Evolutionary conservation across 495 filamentous ascomycete genomes (phyloP).

Genomic region (Alectoria sarmentosa): DNA sequence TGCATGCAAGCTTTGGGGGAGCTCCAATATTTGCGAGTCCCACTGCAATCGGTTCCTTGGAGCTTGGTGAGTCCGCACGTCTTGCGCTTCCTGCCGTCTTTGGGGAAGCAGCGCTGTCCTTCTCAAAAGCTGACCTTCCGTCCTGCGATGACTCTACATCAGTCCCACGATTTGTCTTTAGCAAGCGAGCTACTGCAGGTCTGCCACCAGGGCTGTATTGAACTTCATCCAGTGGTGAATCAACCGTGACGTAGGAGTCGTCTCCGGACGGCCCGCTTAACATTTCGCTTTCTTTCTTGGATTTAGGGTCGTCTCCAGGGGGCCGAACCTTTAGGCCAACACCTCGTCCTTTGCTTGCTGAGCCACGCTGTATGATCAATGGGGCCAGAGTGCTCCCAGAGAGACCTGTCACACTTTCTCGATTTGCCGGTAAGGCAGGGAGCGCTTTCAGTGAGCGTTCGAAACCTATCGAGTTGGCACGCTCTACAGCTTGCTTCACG

Average conservation of each 20-base stretch:
- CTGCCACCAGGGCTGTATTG: conserved; percentile 46
- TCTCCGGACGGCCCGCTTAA: conserved; percentile 1
- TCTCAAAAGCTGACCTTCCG: conserved; percentile 2
- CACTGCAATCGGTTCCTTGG: conserved; percentile 6
- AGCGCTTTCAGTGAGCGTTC: conserved; percentile 23
- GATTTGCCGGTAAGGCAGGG: conserved; percentile 24
- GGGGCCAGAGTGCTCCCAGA: conserved; percentile 3
- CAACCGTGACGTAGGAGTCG: neutral
- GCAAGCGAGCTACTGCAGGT: conserved; percentile 30
- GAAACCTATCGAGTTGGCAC: conserved; percentile 18
- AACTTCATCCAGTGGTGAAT: conserved; percentile 11
- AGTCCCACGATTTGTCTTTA: neutral
- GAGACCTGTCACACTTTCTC: conserved; percentile 13
- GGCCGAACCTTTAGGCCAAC: neutral
- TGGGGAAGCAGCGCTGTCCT: neutral
- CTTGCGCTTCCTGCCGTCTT: neutral
- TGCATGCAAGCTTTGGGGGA: conserved; percentile 36
- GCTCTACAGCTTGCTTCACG: conserved; percentile 19
- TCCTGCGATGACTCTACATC: conserved; percentile 2
- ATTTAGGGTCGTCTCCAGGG: neutral
- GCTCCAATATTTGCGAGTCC: neutral
- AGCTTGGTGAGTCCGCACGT: conserved; percentile 5
- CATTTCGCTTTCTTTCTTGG: neutral
- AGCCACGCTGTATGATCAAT: conserved; percentile 7
- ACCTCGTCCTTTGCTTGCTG: neutral